Percentiles rank a stretch among this genome's conserved stretches.
Conservation (phyloP, 2,329 filamentous ascomycete genomes). For the Orbilia ellipsospora region DNA sequence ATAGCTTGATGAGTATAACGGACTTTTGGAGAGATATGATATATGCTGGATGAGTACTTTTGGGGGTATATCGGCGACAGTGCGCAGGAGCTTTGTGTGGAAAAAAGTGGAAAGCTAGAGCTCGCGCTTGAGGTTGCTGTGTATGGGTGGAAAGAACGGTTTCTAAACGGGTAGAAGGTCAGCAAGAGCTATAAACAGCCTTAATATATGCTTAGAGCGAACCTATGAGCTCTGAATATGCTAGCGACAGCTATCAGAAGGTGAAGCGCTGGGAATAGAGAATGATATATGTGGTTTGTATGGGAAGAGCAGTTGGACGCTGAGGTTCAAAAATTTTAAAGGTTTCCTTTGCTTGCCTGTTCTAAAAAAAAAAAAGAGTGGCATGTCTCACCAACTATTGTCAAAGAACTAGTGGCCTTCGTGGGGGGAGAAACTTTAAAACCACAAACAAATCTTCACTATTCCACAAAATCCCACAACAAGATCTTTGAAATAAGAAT, state of each 20-base stretch:
- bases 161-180: neutral
- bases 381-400: conserved; percentile 29
- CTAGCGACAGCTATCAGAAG: neutral
- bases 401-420: too few relatives aligned
- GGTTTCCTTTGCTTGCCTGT: conserved; percentile 6
- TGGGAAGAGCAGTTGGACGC: conserved; percentile 2
- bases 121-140: neutral
- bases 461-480: too few relatives aligned
- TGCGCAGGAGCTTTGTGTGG: neutral
- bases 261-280: neutral
- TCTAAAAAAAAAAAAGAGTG: conserved; percentile 13
- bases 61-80: conserved; percentile 3
- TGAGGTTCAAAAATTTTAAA: conserved; percentile 4
- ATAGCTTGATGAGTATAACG: conserved; percentile 27
- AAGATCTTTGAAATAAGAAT: too few relatives aligned
- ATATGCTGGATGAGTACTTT: neutral
- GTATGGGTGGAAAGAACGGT: too few relatives aligned
- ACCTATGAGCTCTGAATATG: neutral
- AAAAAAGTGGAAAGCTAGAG: too few relatives aligned
- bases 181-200: neutral
- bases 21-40: neutral
- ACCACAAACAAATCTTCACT: too few relatives aligned
- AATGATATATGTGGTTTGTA: conserved; percentile 10
- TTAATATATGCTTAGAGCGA: neutral
- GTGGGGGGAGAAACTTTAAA: too few relatives aligned